Evolutionary conservation across 2,329 filamentous ascomycete genomes (phyloP), one percentile per base, ranked within the genome.

Genomic region (Stylonectria norvegica): DNA sequence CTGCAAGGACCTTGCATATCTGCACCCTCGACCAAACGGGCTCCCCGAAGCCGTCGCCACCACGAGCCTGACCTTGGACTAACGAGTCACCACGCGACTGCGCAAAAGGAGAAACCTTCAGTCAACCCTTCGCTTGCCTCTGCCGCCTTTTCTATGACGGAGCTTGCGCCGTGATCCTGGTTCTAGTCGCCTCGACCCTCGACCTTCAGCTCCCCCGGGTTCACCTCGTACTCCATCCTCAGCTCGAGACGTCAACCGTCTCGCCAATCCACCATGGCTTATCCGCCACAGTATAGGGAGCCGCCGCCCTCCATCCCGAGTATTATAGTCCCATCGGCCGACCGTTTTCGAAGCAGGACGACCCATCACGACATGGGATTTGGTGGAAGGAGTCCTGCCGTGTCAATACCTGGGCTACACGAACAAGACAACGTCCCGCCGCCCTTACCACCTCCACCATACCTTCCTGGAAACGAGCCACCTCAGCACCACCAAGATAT

Each of bases 371-470:
- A 65, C 20, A 51, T 57, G 34, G 48, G 57, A 25, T 66, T 59
- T 43, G 50, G 61, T 37, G 49, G 54, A 28, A 64, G 59, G 39
- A 66, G 60, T 47, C 52, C 56, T 32, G 65, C 69, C 29, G 64
- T 73, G 57, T 59, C 66, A 34, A 73, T 74, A 43, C 70, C 68
- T 22, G 66, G 68, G 34, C 53, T 62, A 30, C 48, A 57, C 11
- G 48, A 52, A 31, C 57, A 54, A 42, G 47, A 57, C 43, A 54
- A 62, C 46, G 66, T 60, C 3, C 71, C 70, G 45, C 71, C 70
- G 36, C 64, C 71, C 23, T 49, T 74, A 31, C 71, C 70, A n/a
- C 70, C 70, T n/a, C 71, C 71, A 5, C 61, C 61, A 34, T 55
- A 61, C 22, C 56, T 64, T 5, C 66, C 64, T 5, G 59, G 65